Evolutionary conservation across 2,329 filamentous ascomycete genomes (phyloP), one percentile per base, ranked within the genome.

Genomic region (Ceratocystis colombiana): DNA sequence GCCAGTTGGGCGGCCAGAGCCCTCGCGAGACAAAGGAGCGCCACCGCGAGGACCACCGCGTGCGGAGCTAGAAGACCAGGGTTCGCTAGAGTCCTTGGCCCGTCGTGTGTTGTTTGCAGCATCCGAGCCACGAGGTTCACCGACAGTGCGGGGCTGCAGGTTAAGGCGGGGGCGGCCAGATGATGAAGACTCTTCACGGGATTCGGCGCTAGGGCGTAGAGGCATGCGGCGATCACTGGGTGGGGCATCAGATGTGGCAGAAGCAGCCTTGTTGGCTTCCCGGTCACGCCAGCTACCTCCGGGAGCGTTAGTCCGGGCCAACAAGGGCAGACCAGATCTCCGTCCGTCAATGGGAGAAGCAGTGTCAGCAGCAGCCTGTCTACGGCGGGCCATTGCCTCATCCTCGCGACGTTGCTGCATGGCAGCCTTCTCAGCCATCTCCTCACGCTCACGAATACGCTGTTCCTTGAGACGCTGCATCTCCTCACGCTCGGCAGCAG

Each of bases 61-160:
- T 94, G 76, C 88, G 94, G 72, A 81, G 94, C 46, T 89, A 90
- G 73, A 91, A 96, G 74, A 91, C 91, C 33, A 94, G 97, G 77
- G 86, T 89, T 71, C 86, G 89, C 75, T 88, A n/a, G 55, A 30
- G 25, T 90, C 83, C 72, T 87, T 86, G 41, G 90, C 88, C 74
- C 88, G 85, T 88, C 88, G 91, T 71, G 81, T 84, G 66, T 84
- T 80, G 77, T 85, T 87, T 73, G 74, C 79, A 65, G 84, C 79
- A 77, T 85, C 55, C 1, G n/a, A 7, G 0, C 33, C 33, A 17
- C 15, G 55, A 25, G 48, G 0, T n/a, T 53, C 87, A 73, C 74
- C 79, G 70, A 84, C 83, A 68, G 77, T 75, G 68, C 82, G 82
- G 6, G 65, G 48, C 68, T 82, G 76, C 65, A 90, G 81, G 64